These are phyloP conservation scores for Termitomyces sp. DNA, from an alignment of 768 basidiomycete species.

Conservation along the genomic window DNA sequence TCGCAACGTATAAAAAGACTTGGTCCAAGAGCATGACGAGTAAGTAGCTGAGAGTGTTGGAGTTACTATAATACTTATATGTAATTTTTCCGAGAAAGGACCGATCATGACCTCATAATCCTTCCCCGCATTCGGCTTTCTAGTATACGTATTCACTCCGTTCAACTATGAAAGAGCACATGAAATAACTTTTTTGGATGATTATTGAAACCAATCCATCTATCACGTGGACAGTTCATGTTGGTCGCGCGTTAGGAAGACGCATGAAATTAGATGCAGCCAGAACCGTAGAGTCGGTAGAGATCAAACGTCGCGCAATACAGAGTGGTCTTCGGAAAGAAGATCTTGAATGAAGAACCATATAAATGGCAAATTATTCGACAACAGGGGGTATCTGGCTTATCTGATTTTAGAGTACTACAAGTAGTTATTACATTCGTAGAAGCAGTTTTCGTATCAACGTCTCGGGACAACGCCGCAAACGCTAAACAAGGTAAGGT, in stretches of 20 bases:
- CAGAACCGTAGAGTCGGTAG: neutral
- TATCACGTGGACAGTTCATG: neutral
- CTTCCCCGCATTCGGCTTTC: too few relatives aligned
- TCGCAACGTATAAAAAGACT: slow-evolving; percentile 6
- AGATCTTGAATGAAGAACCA: neutral
- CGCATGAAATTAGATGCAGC: neutral
- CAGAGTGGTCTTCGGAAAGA: neutral
- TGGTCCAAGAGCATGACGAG: neutral
- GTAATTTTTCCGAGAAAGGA: neutral
- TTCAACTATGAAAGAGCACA: neutral
- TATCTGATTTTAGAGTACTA: neutral
- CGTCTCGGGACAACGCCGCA: neutral
- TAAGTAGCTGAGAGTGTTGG: neutral
- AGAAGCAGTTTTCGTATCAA: neutral
- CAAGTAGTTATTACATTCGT: neutral
- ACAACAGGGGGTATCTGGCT: neutral
- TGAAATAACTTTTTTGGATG: too few relatives aligned
- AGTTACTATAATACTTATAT: too few relatives aligned
- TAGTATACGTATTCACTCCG: too few relatives aligned
- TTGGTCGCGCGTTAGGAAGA: neutral
- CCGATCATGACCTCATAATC: neutral
- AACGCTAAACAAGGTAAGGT: neutral
- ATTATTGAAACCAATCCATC: neutral
- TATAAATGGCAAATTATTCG: neutral
- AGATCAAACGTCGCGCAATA: neutral